Evolutionary conservation across 306 rosid genomes (phyloP).

Genomic region (Castanopsis chinensis): DNA sequence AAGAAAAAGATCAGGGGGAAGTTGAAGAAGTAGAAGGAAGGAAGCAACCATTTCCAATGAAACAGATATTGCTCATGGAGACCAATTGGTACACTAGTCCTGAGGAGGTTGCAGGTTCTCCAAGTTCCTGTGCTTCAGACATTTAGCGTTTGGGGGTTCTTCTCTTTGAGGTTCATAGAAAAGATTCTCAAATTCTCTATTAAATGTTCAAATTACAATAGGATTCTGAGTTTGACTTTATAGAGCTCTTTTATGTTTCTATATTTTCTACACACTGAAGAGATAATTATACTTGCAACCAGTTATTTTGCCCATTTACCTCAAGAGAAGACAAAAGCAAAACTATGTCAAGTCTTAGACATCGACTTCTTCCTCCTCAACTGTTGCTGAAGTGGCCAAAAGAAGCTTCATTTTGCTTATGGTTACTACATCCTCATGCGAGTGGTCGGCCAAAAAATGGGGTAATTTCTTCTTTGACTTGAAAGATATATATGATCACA

Average conservation of each 20-base stretch:
- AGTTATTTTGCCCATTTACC: slow-evolving; percentile 87
- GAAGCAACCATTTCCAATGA: too few species aligned
- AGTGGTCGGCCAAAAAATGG: slow-evolving; percentile 73
- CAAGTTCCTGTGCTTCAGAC: slow-evolving; percentile 84
- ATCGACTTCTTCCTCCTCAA: slow-evolving; percentile 99
- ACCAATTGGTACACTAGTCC: slow-evolving; percentile 90
- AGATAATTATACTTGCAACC: slow-evolving; percentile 39
- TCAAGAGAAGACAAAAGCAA: slow-evolving; percentile 84
- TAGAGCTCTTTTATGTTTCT: slow-evolving; percentile 1
- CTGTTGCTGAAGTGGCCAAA: slow-evolving; percentile 91
- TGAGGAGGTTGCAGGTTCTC: slow-evolving; percentile 62
- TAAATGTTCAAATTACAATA: slow-evolving; percentile 17
- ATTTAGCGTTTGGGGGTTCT: slow-evolving; percentile 86
- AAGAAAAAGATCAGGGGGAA: too few species aligned
- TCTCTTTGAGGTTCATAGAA: slow-evolving; percentile 73
- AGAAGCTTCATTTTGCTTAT: slow-evolving; percentile 96
- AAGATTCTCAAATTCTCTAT: slow-evolving; percentile 9
- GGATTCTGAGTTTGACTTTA: slow-evolving; percentile 9
- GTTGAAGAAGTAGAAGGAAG: too few species aligned
- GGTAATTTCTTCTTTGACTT: slow-evolving; percentile 43
- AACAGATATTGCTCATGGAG: too few species aligned
- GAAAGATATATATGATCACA: background rate
- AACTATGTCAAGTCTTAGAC: slow-evolving; percentile 92
- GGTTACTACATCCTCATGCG: slow-evolving; percentile 94
- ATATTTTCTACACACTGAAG: slow-evolving; percentile 33